Percentiles rank a stretch among this genome's conserved stretches.
phyloP scores from a whole-genome alignment of 2,329 filamentous ascomycete genomes.

The Arthroderma sp. region DNA sequence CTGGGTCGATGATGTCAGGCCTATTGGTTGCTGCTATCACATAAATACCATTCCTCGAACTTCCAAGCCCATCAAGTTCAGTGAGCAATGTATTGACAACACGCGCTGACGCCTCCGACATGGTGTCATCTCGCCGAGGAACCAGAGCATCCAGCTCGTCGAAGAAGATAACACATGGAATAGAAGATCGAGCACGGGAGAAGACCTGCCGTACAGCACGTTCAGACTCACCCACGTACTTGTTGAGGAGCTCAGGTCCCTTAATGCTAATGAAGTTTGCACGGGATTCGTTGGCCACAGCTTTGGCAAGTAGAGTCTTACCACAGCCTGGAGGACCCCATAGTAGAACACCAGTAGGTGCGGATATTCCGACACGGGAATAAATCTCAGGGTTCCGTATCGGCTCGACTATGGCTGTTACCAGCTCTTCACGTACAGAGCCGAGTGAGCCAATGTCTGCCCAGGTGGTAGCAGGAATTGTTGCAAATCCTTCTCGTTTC shows the following conservation, averaged over 20 bases:
- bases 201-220: conserved; percentile 88
- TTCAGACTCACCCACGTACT: conserved; percentile 94
- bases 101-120: conserved; percentile 71
- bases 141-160: conserved; percentile 93
- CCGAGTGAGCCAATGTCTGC: conserved; percentile 76
- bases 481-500: conserved; percentile 87
- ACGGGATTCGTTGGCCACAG: conserved; percentile 86
- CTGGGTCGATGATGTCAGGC: conserved; percentile 90
- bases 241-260: conserved; percentile 90
- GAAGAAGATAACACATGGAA: conserved; percentile 94
- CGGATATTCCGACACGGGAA: conserved; percentile 61
- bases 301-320: conserved; percentile 91
- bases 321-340: conserved; percentile 96
- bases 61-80: conserved; percentile 73
- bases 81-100: conserved; percentile 93
- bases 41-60: conserved; percentile 71
- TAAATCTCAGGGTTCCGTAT: conserved; percentile 75
- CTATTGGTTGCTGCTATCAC: conserved; percentile 91
- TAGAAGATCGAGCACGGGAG: conserved; percentile 67
- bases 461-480: conserved; percentile 89
- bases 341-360: conserved; percentile 76
- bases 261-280: conserved; percentile 98
- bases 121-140: conserved; percentile 63
- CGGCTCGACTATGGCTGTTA: conserved; percentile 76
- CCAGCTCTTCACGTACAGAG: conserved; percentile 66